A percentile compares a stretch with the other conserved stretches of the same genome.
These are phyloP conservation scores for Spiraea crenata DNA, from an alignment of 331 rosid species.

Conservation along the genomic window DNA sequence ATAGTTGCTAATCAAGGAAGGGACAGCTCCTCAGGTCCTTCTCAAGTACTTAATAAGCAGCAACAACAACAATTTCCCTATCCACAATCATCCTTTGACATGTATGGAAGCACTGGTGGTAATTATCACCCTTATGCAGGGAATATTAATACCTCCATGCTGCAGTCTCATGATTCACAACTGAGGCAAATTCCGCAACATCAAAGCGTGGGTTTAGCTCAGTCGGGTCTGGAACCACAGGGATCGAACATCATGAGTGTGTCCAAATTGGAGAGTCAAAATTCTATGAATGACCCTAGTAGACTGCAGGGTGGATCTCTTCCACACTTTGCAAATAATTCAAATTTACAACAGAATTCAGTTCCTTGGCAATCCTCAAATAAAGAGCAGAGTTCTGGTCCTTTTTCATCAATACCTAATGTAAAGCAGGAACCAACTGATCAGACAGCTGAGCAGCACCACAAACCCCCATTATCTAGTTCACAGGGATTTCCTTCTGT, in stretches of 20 bases:
- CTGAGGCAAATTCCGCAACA: constrained; percentile 62
- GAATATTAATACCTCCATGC: constrained; percentile 43
- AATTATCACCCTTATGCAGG: constrained; percentile 68
- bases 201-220: constrained; percentile 58
- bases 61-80: constrained; percentile 69
- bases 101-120: constrained; percentile 55
- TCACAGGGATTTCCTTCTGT: constrained; percentile 60
- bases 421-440: constrained; percentile 69
- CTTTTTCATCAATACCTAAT: constrained; percentile 46
- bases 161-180: constrained; percentile 66
- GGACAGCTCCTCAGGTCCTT: constrained; percentile 57
- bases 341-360: constrained; percentile 52
- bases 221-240: constrained; percentile 55
- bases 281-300: constrained; percentile 55
- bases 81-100: constrained; percentile 41
- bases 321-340: constrained; percentile 46
- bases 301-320: constrained; percentile 64
- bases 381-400: constrained; percentile 57
- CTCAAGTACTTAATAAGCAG: constrained; percentile 67
- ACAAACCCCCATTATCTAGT: constrained; percentile 48
- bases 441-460: constrained; percentile 67
- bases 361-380: constrained; percentile 67
- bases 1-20: constrained; percentile 56
- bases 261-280: constrained; percentile 59
- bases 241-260: constrained; percentile 39